Percentiles rank a stretch among this genome's conserved stretches.
Conservation (phyloP, 257 asterid species). For the Nicotiana noctiflora region DNA sequence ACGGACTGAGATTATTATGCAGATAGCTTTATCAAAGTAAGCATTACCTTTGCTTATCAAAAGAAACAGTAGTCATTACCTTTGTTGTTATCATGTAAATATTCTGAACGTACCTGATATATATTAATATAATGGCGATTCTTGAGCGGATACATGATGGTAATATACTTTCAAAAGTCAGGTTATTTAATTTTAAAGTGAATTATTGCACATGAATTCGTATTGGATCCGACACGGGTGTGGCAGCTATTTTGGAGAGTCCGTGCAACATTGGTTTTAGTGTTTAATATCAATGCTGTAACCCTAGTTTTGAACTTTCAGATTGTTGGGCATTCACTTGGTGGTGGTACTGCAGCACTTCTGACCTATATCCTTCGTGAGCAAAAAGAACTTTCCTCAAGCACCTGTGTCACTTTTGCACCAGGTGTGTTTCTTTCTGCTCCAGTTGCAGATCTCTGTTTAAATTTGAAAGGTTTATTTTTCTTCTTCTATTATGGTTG, state of each 20-base stretch:
- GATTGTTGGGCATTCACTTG: constrained; percentile 89
- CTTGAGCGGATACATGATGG: not conserved
- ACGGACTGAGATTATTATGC: not conserved
- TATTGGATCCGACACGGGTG: not conserved
- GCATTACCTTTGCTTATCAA: not conserved
- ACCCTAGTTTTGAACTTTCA: constrained; percentile 23
- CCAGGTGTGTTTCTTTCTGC: constrained; percentile 48
- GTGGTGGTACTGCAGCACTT: constrained; percentile 90
- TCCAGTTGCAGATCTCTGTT: not conserved
- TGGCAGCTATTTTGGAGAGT: too few relatives aligned
- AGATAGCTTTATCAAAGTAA: not conserved
- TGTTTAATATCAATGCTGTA: not conserved
- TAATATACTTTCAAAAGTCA: not conserved
- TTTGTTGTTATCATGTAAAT: not conserved
- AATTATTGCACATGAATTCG: not conserved
- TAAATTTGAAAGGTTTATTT: not conserved
- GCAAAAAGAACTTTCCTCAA: constrained; percentile 58
- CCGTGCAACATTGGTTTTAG: not conserved
- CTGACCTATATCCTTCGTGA: constrained; percentile 82
- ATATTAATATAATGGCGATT: not conserved
- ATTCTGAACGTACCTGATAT: not conserved
- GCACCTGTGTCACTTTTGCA: constrained; percentile 70
- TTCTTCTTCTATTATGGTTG: not conserved
- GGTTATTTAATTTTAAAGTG: not conserved
- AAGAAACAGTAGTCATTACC: not conserved